These are phyloP conservation scores for Xanthoceras sorbifolium DNA, from an alignment of 345 rosid species.

Conservation along the genomic window DNA sequence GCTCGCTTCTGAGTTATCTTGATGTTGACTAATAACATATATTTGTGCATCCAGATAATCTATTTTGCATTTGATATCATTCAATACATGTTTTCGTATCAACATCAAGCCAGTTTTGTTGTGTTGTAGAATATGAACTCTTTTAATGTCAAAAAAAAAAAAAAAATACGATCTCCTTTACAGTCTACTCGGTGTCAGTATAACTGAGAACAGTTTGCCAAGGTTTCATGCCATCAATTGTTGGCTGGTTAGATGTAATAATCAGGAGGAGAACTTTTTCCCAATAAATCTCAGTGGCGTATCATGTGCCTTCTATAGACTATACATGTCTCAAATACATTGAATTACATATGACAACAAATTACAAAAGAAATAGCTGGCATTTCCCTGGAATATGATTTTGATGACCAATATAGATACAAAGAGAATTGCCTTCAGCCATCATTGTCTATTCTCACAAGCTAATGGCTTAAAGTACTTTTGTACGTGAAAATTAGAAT, in stretches of 20 bases:
- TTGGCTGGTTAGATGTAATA: not conserved
- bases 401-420: not conserved
- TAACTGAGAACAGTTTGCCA: not conserved
- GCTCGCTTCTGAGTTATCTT: not conserved
- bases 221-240: not conserved
- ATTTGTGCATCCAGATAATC: not conserved
- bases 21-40: not conserved
- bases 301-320: not conserved
- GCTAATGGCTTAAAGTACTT: not conserved
- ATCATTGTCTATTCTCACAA: not conserved
- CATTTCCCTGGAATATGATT: not conserved
- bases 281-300: not conserved
- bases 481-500: not conserved
- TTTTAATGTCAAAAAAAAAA: too few species aligned
- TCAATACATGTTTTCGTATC: not conserved
- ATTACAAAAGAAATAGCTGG: not conserved
- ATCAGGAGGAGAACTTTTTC: not conserved
- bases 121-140: not conserved
- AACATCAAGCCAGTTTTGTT: not conserved
- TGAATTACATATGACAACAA: not conserved
- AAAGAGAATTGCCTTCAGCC: not conserved
- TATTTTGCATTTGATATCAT: not conserved
- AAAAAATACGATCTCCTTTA: not conserved
- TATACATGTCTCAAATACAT: not conserved
- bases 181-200: not conserved